Evolutionary conservation across 2,329 filamentous ascomycete species (phyloP), one percentile per base, ranked within the genome.

Genomic region (Cryphonectria naterciae): DNA sequence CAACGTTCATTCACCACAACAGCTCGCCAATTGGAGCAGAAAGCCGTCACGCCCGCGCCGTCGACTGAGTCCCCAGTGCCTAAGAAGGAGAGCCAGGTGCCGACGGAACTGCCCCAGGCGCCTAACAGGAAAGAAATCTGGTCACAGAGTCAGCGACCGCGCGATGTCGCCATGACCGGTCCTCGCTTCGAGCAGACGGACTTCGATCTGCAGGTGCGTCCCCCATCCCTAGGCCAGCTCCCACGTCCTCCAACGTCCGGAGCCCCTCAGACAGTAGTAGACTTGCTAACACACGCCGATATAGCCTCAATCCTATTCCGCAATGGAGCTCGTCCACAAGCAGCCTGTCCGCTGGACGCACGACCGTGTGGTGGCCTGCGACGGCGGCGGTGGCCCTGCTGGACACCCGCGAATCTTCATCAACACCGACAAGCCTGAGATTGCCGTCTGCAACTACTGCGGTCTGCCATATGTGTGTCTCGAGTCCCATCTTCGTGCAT

Each of bases 111-210:
- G 70, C 82, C 86, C 81, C 96, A 99, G 85, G 93, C 95, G 43
- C 96, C 96, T 32, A 99, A 99, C 85, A 89, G 94, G 74, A 83
- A 86, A 72, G 88, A 83, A 7, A 87, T 93, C 72, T 99, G 96
- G 96, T 94, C 93, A 73, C 85, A 89, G 78, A 97, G 90, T 84
- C 96, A 99, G 87, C 89, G 89, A 81, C 90, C 94, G 54, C 88
- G 95, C 77, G 87, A 89, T 68, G 83, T 90, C 81, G 96, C 94
- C 68, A 99, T 99, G 95, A 90, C 90, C 58, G 96, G 96, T 58
- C 96, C 96, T 75, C 87, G 95, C 76, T 99, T 99, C 79, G 96
- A 99, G 86, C 95, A 98, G 89, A 98, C 94, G 46, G 93, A 97
- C 78, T 95, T 98, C 84, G 89, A 91, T 77, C 84, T 92, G 75